These are phyloP conservation scores for Trichophyton equinum DNA, from an alignment of 2,329 filamentous ascomycete genomes.

Conservation along the genomic window DNA sequence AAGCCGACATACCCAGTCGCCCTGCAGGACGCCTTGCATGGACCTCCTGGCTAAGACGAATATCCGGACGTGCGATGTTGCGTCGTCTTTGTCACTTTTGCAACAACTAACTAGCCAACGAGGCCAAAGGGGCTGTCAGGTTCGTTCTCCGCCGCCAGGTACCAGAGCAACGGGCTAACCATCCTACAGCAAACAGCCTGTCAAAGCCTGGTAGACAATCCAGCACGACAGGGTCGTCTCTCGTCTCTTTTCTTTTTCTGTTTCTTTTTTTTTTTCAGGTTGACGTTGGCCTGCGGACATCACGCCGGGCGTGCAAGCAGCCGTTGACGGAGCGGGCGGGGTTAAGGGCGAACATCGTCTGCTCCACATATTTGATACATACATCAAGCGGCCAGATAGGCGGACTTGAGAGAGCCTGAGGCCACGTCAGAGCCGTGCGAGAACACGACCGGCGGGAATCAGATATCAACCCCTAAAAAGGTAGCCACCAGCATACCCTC, in stretches of 20 bases:
- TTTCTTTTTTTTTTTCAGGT: not conserved
- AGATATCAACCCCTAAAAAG: too few species aligned
- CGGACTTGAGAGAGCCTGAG: not conserved
- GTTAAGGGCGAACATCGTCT: not conserved
- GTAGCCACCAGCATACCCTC: too few species aligned
- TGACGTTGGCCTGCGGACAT: not conserved
- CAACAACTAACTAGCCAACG: too few species aligned
- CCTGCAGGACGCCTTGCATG: not conserved
- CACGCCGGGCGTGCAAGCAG: not conserved
- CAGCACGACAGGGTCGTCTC: not conserved
- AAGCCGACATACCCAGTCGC: not conserved
- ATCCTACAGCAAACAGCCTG: not conserved
- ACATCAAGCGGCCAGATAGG: not conserved
- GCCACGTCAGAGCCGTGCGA: not conserved
- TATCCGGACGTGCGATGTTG: too few species aligned
- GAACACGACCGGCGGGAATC: not conserved
- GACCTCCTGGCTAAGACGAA: too few species aligned
- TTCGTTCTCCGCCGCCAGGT: not conserved
- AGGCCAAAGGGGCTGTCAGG: too few species aligned
- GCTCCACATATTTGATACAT: not conserved
- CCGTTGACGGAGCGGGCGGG: not conserved
- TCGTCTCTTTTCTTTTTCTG: not conserved
- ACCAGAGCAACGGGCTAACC: not conserved
- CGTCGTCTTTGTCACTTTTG: too few species aligned
- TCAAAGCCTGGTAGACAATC: too few species aligned